Conservation (phyloP, 768 basidiomycete species). For the Suillus alpinus region DNA sequence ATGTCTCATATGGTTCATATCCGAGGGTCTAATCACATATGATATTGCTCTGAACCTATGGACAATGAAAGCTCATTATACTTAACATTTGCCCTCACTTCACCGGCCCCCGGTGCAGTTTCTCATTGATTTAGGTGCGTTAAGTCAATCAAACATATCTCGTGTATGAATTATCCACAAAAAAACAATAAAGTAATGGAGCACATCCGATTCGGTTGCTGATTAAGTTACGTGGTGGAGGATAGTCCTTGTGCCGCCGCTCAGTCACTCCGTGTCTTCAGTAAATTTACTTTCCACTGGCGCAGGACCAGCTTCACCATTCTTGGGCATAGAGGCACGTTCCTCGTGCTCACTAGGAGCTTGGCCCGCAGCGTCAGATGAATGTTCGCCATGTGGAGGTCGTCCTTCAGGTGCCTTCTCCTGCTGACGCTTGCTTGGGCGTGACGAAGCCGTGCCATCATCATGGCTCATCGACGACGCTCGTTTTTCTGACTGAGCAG, state of each 20-base stretch:
- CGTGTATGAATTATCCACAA: neutral
- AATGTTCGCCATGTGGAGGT: conserved; percentile 26
- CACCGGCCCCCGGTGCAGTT: neutral
- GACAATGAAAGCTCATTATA: neutral
- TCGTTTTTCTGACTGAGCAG: conserved; percentile 47
- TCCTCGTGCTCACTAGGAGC: conserved; percentile 10
- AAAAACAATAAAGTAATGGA: neutral
- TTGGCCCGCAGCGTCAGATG: conserved; percentile 10
- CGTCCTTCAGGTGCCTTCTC: conserved; percentile 73
- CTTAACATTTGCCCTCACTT: neutral
- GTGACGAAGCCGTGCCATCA: conserved; percentile 29
- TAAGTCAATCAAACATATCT: neutral
- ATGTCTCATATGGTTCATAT: no score
- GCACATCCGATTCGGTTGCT: neutral
- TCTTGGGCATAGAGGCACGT: conserved; percentile 2
- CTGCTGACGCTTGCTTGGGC: conserved; percentile 58
- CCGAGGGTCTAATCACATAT: neutral
- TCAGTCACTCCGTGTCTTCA: conserved; percentile 15
- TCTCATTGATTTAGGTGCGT: neutral
- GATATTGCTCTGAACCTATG: neutral
- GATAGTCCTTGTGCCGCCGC: neutral
- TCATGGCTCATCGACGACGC: conserved; percentile 1
- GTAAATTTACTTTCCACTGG: conserved; percentile 31
- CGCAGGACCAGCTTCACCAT: conserved; percentile 26
- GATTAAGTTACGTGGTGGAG: neutral